Evolutionary conservation across 2,329 filamentous ascomycete genomes (phyloP).

Genomic region (Phoma herbarum): DNA sequence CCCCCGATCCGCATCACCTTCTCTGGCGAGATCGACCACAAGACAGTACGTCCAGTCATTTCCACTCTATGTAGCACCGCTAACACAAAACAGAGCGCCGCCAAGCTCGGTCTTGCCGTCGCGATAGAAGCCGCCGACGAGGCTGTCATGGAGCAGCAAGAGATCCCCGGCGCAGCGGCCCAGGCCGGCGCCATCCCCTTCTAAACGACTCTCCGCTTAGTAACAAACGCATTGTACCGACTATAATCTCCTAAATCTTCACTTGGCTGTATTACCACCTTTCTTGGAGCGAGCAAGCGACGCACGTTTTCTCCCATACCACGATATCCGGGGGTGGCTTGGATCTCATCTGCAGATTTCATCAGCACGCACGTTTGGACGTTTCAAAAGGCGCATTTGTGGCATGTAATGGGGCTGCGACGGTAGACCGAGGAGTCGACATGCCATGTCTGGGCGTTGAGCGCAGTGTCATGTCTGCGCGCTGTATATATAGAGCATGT

Average conservation of each 20-base stretch:
- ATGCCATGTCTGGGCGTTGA: slow-evolving; percentile 15
- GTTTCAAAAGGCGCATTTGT: slow-evolving; percentile 38
- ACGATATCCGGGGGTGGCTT: slow-evolving; percentile 40
- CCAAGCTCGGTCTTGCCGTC: slow-evolving; percentile 93
- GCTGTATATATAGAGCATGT: slow-evolving; percentile 48
- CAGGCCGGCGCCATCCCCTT: slow-evolving; percentile 51
- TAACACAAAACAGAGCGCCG: slow-evolving; percentile 74
- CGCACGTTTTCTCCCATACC: slow-evolving; percentile 34
- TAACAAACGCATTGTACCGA: slow-evolving; percentile 37
- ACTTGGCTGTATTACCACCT: slow-evolving; percentile 54
- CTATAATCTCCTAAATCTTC: slow-evolving; percentile 50
- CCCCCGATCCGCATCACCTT: slow-evolving; percentile 94
- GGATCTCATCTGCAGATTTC: slow-evolving; percentile 23
- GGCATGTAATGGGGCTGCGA: slow-evolving; percentile 29
- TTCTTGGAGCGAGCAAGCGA: slow-evolving; percentile 43
- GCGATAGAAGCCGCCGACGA: slow-evolving; percentile 62
- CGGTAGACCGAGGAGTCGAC: slow-evolving; percentile 13
- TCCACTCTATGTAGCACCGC: slow-evolving; percentile 9
- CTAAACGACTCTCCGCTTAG: slow-evolving; percentile 37
- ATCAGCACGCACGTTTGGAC: slow-evolving; percentile 27
- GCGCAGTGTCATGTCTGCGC: slow-evolving; percentile 25
- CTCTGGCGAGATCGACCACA: slow-evolving; percentile 95
- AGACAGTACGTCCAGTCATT: slow-evolving; percentile 72
- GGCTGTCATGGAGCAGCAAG: slow-evolving; percentile 54
- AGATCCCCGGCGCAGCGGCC: slow-evolving; percentile 38